phyloP scores from a whole-genome alignment of 148 eudicot species.

The Salicornia ramosissima region DNA sequence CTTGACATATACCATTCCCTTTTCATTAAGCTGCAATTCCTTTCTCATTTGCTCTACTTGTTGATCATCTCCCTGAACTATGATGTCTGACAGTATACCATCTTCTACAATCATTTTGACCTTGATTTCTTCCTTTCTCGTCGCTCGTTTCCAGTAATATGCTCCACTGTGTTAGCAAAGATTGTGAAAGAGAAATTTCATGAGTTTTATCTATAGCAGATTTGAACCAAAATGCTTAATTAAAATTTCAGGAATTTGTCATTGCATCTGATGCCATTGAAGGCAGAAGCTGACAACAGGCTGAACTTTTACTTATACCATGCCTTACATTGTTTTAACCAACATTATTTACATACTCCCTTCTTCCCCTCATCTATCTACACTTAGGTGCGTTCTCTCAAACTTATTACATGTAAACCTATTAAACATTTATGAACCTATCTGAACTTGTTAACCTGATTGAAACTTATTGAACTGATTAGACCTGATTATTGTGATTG shows the following conservation, averaged over 20 bases:
- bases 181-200: neutral
- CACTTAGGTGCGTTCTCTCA: too few relatives aligned
- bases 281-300: too few relatives aligned
- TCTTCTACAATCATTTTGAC: slow-evolving; percentile 84
- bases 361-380: too few relatives aligned
- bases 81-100: slow-evolving; percentile 58
- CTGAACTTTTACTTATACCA: too few relatives aligned
- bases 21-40: slow-evolving; percentile 75
- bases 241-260: neutral
- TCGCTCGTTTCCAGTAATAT: slow-evolving; percentile 81
- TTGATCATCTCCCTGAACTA: slow-evolving; percentile 88
- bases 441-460: too few relatives aligned
- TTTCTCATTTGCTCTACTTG: slow-evolving; percentile 83
- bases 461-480: too few relatives aligned
- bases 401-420: too few relatives aligned
- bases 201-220: neutral
- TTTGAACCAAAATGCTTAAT: neutral
- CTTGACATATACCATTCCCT: slow-evolving; percentile 96
- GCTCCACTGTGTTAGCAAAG: slow-evolving; percentile 47
- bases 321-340: too few relatives aligned
- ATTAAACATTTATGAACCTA: too few relatives aligned
- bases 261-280: neutral
- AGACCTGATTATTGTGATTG: too few relatives aligned
- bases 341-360: too few relatives aligned
- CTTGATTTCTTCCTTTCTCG: slow-evolving; percentile 90